phyloP scores from a whole-genome alignment of 768 basidiomycete species.

The Lactifluus echinatus region DNA sequence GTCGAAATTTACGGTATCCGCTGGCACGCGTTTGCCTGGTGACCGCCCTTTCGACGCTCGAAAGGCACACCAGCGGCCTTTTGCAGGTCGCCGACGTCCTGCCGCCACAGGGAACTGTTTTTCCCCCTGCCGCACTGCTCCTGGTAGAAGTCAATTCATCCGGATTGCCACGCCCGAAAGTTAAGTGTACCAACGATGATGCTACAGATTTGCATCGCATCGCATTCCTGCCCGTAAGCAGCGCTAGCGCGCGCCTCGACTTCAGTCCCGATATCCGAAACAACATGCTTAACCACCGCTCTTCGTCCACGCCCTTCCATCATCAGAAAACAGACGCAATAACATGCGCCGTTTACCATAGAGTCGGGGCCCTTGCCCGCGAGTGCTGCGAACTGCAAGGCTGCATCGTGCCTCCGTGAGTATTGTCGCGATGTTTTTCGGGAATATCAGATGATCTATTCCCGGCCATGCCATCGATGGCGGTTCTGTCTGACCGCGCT shows the following conservation, averaged over 20 bases:
- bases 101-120: background rate
- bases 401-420: background rate
- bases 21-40: background rate
- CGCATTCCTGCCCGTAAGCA: background rate
- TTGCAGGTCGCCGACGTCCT: background rate
- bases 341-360: background rate
- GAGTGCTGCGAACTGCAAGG: background rate
- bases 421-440: background rate
- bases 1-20: background rate
- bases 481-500: too few species aligned
- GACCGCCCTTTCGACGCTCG: background rate
- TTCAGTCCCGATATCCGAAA: background rate
- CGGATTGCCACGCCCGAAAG: too few species aligned
- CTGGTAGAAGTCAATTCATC: too few species aligned
- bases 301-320: background rate
- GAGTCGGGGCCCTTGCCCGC: background rate
- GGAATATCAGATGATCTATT: background rate
- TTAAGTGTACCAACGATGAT: too few species aligned
- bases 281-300: background rate
- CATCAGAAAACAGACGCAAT: slow-evolving; percentile 1
- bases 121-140: too few species aligned
- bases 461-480: too few species aligned
- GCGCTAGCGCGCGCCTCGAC: background rate
- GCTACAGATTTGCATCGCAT: too few species aligned
- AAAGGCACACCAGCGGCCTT: background rate